Conservation (phyloP, 768 basidiomycete species). For the Tylopilus plumbeoviolaceoides region DNA sequence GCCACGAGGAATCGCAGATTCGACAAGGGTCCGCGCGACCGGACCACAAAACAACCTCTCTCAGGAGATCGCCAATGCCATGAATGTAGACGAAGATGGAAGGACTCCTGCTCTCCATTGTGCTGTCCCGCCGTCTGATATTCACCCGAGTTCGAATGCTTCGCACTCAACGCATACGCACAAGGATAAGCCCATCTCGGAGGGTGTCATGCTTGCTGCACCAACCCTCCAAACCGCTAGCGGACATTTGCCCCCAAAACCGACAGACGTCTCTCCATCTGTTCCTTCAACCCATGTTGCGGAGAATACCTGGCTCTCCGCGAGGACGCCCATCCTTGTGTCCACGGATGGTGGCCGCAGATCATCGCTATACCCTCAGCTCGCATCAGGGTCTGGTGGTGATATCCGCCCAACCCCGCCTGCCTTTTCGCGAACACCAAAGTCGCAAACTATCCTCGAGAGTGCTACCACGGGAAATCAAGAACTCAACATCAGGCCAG, state of each 20-base stretch:
- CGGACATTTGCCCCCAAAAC: constrained; percentile 4
- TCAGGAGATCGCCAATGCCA: neutral
- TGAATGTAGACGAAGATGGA: constrained; percentile 4
- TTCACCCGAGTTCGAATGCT: neutral
- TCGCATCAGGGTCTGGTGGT: constrained; percentile 15
- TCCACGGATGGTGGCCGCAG: constrained; percentile 4
- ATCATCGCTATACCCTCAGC: constrained; percentile 6
- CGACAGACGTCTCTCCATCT: neutral
- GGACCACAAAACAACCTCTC: neutral
- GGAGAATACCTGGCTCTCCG: neutral
- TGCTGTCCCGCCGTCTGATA: neutral
- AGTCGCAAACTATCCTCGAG: constrained; percentile 23
- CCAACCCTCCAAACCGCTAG: neutral
- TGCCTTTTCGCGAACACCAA: constrained; percentile 17
- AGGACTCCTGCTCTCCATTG: neutral
- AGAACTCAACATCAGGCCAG: constrained; percentile 24
- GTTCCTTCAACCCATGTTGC: neutral
- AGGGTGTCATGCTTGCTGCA: constrained; percentile 16
- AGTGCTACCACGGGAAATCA: neutral
- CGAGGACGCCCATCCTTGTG: constrained; percentile 3
- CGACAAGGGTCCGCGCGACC: constrained; percentile 25
- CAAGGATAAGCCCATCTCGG: constrained; percentile 10
- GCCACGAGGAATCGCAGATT: constrained; percentile 27
- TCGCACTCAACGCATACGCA: constrained; percentile 1
- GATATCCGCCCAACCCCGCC: constrained; percentile 2